These are phyloP conservation scores for Arthroderma sp. DNA, from an alignment of 2,329 filamentous ascomycete genomes.

Conservation along the genomic window DNA sequence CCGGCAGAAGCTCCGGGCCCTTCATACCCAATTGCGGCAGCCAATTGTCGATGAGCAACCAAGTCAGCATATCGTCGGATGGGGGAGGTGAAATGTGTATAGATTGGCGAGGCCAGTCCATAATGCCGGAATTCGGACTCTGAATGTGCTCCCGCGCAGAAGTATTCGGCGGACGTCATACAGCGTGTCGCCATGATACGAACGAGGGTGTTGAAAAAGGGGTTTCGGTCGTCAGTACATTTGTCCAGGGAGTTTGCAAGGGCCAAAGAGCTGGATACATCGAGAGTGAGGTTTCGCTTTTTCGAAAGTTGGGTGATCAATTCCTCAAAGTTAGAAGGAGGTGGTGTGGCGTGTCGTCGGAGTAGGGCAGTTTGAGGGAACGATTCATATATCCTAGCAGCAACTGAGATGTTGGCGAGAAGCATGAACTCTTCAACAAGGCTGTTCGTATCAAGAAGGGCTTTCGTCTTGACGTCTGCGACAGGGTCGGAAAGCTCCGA, in stretches of 20 bases:
- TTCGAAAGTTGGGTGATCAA: slow-evolving; percentile 80
- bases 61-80: slow-evolving; percentile 97
- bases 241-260: slow-evolving; percentile 81
- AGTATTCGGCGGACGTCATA: slow-evolving; percentile 99
- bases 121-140: slow-evolving; percentile 96
- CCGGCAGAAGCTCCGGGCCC: slow-evolving; percentile 54
- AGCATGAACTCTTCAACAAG: slow-evolving; percentile 99
- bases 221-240: slow-evolving; percentile 66
- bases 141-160: slow-evolving; percentile 83
- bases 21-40: slow-evolving; percentile 84
- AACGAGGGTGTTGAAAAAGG: slow-evolving; percentile 97
- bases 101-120: slow-evolving; percentile 89
- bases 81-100: slow-evolving; percentile 96
- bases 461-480: slow-evolving; percentile 82
- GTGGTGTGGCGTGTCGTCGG: slow-evolving; percentile 80
- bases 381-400: slow-evolving; percentile 73
- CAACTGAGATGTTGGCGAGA: slow-evolving; percentile 91
- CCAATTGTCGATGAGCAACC: slow-evolving; percentile 83
- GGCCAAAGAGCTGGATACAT: slow-evolving; percentile 78
- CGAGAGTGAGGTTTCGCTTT: slow-evolving; percentile 68
- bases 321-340: slow-evolving; percentile 93
- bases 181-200: slow-evolving; percentile 95
- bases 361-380: slow-evolving; percentile 94
- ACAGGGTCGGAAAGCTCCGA: slow-evolving; percentile 93
- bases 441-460: slow-evolving; percentile 88